Percentiles rank a stretch among this genome's conserved stretches.
These are phyloP conservation scores for Thuja plicata DNA, from an alignment of 83 land plant species.

Conservation along the genomic window DNA sequence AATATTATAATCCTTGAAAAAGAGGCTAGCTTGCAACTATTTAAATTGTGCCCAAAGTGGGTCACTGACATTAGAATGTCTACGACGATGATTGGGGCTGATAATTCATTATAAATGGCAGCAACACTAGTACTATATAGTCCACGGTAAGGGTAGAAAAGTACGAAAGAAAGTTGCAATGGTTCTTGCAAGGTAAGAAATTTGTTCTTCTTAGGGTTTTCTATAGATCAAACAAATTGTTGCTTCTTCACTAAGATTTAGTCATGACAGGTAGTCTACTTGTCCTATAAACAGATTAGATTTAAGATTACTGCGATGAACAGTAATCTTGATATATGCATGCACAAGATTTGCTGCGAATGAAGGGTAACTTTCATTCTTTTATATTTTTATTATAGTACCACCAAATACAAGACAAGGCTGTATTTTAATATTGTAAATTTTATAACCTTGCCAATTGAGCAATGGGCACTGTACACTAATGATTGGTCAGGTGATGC, in stretches of 20 bases:
- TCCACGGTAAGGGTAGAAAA: background rate
- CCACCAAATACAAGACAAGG: background rate
- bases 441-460: conserved; percentile 7
- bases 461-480: conserved; percentile 14
- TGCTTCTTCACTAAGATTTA: background rate
- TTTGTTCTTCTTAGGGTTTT: background rate
- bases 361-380: conserved; percentile 8
- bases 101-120: background rate
- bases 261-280: background rate
- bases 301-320: background rate
- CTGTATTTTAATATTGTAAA: conserved; percentile 16
- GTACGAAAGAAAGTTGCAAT: background rate
- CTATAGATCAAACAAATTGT: background rate
- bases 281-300: background rate
- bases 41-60: conserved; percentile 12
- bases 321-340: conserved; percentile 8
- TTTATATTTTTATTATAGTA: conserved; percentile 3
- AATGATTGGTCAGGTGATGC: conserved; percentile 2
- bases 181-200: conserved; percentile 7
- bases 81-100: conserved; percentile 10
- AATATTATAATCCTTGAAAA: background rate
- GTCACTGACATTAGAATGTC: conserved; percentile 10
- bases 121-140: background rate
- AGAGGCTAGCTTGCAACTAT: conserved; percentile 1
- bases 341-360: background rate